phyloP scores from a whole-genome alignment of 176 grass and related monocot genomes.

The Puccinellia tenuiflora region DNA sequence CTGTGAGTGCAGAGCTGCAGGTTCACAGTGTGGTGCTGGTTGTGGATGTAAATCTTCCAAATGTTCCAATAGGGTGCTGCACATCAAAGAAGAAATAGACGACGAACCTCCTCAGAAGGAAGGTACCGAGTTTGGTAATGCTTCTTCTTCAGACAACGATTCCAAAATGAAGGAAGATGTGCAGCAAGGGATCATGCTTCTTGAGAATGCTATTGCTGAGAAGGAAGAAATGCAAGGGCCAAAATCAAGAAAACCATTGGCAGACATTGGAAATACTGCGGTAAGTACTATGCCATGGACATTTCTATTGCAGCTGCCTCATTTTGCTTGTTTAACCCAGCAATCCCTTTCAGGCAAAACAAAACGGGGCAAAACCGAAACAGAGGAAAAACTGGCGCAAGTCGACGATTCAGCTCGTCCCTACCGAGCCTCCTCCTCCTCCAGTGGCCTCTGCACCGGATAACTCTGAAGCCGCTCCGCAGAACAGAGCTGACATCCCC shows the following conservation, averaged over 20 bases:
- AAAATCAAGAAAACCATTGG: conserved; percentile 53
- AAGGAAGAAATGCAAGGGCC: conserved; percentile 20
- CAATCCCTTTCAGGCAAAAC: conserved; percentile 27
- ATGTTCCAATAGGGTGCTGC: conserved; percentile 64
- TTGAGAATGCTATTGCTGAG: conserved; percentile 51
- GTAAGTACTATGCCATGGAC: conserved; percentile 21
- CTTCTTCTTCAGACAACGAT: conserved; percentile 43
- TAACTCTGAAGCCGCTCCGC: conserved; percentile 27
- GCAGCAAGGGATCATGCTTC: conserved; percentile 45
- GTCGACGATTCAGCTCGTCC: conserved; percentile 58
- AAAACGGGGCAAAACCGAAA: conserved; percentile 34
- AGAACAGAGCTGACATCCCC: conserved; percentile 36
- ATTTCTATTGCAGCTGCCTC: neutral
- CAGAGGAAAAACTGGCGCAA: conserved; percentile 81
- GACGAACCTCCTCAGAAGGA: conserved; percentile 11
- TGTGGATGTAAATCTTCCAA: conserved; percentile 65
- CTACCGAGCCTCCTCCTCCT: conserved; percentile 19
- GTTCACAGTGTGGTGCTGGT: conserved; percentile 32
- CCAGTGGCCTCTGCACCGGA: conserved; percentile 14
- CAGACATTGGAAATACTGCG: conserved; percentile 56
- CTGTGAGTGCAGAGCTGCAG: conserved; percentile 65
- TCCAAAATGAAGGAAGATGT: conserved; percentile 30
- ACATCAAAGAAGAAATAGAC: conserved; percentile 22
- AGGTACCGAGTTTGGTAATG: neutral
- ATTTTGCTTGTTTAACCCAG: neutral